Base-by-base conservation (phyloP, 176 grass and related monocot species). In the Zoysia pacifica region DNA sequence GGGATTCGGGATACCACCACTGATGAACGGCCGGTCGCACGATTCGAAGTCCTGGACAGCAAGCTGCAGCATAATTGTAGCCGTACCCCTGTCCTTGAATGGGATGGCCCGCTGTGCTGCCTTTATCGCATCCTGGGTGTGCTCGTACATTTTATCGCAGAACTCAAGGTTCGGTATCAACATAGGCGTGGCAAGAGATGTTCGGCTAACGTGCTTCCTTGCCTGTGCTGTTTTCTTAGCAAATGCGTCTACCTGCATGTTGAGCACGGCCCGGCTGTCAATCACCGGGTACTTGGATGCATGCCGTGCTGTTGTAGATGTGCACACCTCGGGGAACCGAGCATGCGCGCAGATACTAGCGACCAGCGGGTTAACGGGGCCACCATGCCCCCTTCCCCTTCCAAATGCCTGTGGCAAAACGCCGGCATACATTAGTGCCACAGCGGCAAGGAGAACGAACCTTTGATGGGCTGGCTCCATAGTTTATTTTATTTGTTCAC, bases 111-210 rank as follows among this genome's bases (percentile, higher is more conserved):
- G 76, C 64, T 84, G 64, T 0, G 87, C 87, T 0, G 87, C 87
- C 39, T 82, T 82, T 28, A 88, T 88, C 39, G 87, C 84, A 56
- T 88, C 87, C 56, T 84, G 81, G 6, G 76, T 88, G 76, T 88
- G 83, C 87, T 84, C 84, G 55, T 88, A 88, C 87, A 88, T 88
- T 41, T 81, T 80, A 81, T 88, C 87, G 70, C 87, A 88, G 70
- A 88, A 88, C 4, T 20, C 70, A 9, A 88, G 71, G 28, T 77
- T 82, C 64, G 84, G 70, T 8, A 56, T 4, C 47, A 84, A 81
- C 35, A 42, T 16, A 4, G 76, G 81, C 7, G n/a, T 36, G 5
- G 6, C 68, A 28, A 64, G 76, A 38, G 87, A 53, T 16, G 72
- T 58, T n/a, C 4, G 48, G 0, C 28, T 1, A 16, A 84, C 81